These are phyloP conservation scores for Phytophthora syringae DNA, from an alignment of 352 stramenopile genomes.

Conservation along the genomic window DNA sequence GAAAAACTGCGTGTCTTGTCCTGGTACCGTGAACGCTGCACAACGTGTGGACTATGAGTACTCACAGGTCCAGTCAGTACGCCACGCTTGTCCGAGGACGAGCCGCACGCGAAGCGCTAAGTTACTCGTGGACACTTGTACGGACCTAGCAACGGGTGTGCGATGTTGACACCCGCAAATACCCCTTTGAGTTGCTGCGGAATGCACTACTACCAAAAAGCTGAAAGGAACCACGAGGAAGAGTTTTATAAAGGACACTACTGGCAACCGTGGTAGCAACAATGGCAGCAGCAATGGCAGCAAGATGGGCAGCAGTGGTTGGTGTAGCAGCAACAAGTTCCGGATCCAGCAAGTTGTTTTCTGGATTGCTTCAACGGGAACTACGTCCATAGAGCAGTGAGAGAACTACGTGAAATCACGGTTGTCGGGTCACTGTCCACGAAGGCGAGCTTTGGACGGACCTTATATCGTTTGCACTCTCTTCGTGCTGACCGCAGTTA, in stretches of 20 bases:
- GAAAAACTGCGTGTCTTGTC: conserved; percentile 27
- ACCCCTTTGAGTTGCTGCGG: conserved; percentile 5
- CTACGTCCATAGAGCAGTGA: background rate
- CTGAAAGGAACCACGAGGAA: background rate
- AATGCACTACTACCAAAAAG: background rate
- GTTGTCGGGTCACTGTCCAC: background rate
- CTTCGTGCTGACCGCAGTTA: background rate
- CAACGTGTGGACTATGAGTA: too few species aligned
- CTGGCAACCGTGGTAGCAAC: background rate
- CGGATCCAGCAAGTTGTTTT: background rate
- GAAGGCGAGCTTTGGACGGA: conserved; percentile 6
- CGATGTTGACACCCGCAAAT: conserved; percentile 6
- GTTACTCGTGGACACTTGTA: conserved; percentile 1
- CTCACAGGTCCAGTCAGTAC: background rate
- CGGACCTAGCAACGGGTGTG: background rate
- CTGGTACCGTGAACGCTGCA: conserved; percentile 27
- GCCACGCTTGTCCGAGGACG: background rate
- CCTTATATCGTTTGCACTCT: background rate
- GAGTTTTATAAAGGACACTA: background rate
- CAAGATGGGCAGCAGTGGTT: background rate
- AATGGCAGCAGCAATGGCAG: conserved; percentile 3
- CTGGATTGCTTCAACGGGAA: conserved; percentile 5
- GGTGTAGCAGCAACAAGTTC: background rate
- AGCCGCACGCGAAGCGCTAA: background rate
- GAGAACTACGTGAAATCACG: background rate